Evolutionary conservation across 2,329 filamentous ascomycete genomes (phyloP), one percentile per base, ranked within the genome.

Genomic region (Aspergillus neotritici): DNA sequence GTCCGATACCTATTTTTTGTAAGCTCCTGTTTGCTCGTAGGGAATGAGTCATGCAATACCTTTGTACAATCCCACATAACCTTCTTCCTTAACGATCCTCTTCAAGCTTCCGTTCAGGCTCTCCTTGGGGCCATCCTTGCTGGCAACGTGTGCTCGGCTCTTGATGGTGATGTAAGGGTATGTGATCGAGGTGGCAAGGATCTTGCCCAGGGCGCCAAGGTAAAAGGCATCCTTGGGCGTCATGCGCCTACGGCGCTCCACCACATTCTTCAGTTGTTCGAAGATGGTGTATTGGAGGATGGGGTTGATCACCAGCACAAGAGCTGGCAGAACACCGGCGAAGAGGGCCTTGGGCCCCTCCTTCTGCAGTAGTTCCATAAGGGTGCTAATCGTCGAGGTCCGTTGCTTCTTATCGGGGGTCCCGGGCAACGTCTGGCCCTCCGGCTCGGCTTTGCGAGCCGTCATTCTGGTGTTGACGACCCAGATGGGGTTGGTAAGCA

Each of bases 101-200:
- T 77, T 82, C 62, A 98, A 78, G 36, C 83, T 86, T 53, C 82
- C 78, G 41, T 83, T 76, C 77, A 96, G 85, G 54, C 84, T 86
- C 70, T 94, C 86, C 69, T 85, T 85, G 51, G 82, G 82, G n/a
- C 79, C 78, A 50, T 82, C 82, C 58, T 81, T 82, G 49, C 78
- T 82, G 21, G 90, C 88, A 48, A 98, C 88, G 66, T 98, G 93
- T 82, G 95, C 95, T 64, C 88, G 82, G 69, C 89, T 94, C 82
- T 98, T 98, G 60, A 98, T 86, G 4, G 93, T 98, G 66, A 98
- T 97, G 66, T 98, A 98, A 9, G 93, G 93, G 68, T 98, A 98
- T 5, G 93, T 98, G 60, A 97, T 86, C 48, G 77, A 82, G 3
- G 93, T 98, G 16, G 93, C 93, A 49, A 96, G 83, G 51, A 98